Conservation (phyloP, 1,139 yeast species). For the Candida glucosophila region DNA sequence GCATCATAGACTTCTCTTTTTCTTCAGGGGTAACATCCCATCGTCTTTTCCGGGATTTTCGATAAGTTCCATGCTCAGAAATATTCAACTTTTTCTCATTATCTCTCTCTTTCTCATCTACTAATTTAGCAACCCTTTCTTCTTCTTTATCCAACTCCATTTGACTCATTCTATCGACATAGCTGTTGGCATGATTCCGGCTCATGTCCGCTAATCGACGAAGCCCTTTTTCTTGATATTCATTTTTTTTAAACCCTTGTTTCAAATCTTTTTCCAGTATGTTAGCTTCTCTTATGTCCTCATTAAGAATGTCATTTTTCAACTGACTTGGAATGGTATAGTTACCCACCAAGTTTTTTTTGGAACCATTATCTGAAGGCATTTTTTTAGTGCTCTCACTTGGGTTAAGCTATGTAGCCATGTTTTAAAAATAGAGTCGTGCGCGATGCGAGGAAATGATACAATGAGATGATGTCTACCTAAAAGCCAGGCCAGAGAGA, state of each 20-base stretch:
- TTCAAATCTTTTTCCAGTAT: slow-evolving; percentile 12
- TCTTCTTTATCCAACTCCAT: slow-evolving; percentile 25
- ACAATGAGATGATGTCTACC: neutral
- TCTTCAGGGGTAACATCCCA: slow-evolving; percentile 33
- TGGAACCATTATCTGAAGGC: slow-evolving; percentile 5
- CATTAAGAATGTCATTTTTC: slow-evolving; percentile 17
- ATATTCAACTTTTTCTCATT: slow-evolving; percentile 1
- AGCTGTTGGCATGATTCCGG: slow-evolving; percentile 15
- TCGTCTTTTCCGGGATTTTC: slow-evolving; percentile 18
- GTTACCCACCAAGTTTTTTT: slow-evolving; percentile 17
- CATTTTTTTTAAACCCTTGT: slow-evolving; percentile 12
- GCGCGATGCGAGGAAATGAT: no score
- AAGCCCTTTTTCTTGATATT: slow-evolving; percentile 14
- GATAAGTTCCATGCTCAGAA: neutral
- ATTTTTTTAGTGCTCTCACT: no score
- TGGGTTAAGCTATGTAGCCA: no score
- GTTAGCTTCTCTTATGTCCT: slow-evolving; percentile 15
- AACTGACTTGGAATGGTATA: slow-evolving; percentile 25
- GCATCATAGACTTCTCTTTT: slow-evolving; percentile 13
- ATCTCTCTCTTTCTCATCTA: slow-evolving; percentile 7
- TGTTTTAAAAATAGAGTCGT: no score
- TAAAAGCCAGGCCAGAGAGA: no score
- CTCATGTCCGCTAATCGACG: slow-evolving; percentile 17
- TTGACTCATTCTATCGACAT: slow-evolving; percentile 30
- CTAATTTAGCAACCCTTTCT: slow-evolving; percentile 11